Evolutionary conservation across 495 filamentous ascomycete genomes (phyloP), one percentile per base, ranked within the genome.

Genomic region (Aspergillus cavernicola): DNA sequence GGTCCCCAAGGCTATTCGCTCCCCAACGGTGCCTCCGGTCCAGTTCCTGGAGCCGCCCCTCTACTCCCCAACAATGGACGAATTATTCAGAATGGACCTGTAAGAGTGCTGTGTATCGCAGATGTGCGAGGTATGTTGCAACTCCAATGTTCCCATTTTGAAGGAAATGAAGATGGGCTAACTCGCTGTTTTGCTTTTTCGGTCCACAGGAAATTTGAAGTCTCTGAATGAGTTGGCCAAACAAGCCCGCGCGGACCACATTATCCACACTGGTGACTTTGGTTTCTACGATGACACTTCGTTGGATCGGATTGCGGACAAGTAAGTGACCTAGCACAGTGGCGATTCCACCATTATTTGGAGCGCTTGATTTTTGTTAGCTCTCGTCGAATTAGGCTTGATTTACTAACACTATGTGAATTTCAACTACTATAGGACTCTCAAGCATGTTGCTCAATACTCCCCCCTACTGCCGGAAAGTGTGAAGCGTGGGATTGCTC

Each of bases 231-330:
- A 97, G 35, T 84, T 97, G 48, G 95, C 95, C 52, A 91, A 86
- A 67, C 84, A 91, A 63, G 93, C 95, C 47, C 86, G 86, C 63
- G 93, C 93, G 48, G 90, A 96, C 71, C 87, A 95, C 68, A 95
- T 99, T 62, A 88, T 99, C 57, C 93, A 99, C 71, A 97, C 95
- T 29, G 95, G 95, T 65, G 95, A 99, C 66, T 99, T 99, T 66
- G 95, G 95, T 48, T 99, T 99, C 74, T 99, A 99, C 72, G 95
- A 99, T 66, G 89, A 95, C 45, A 87, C 84, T 35, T 99, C 95
- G 9, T 75, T 99, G 28, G 92, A 99, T 61, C 87, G 95, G 50
- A 97, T 99, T 76, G 93, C 93, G 8, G 95, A 99, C 68, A 99
- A 99, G 93, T 98, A 89, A 78, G 37, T 43, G 23, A 23, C 57